Conservation (phyloP, 129 eudicot species). For the Flaveria sonorensis region DNA sequence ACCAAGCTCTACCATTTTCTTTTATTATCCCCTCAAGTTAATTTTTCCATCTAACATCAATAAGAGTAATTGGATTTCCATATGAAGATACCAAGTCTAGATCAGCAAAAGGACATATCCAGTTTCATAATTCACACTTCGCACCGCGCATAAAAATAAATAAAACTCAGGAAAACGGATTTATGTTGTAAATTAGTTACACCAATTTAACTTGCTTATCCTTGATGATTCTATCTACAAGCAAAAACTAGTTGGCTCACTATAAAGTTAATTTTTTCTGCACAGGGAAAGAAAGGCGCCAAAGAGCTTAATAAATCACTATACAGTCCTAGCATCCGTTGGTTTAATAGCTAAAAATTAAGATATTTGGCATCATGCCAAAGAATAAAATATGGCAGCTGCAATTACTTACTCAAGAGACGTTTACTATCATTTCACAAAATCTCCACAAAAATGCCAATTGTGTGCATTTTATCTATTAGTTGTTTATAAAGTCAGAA, state of each 20-base stretch:
- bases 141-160: background rate
- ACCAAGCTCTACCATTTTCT: background rate
- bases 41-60: slow-evolving; percentile 1
- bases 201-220: background rate
- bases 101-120: background rate
- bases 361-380: slow-evolving; percentile 1
- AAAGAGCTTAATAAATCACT: background rate
- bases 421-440: background rate
- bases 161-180: background rate
- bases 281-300: background rate
- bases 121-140: background rate
- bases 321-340: background rate
- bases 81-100: background rate
- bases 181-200: background rate
- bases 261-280: background rate
- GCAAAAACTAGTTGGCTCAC: slow-evolving; percentile 10
- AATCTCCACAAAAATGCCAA: background rate
- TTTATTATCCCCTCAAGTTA: background rate
- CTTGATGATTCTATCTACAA: background rate
- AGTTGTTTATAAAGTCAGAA: background rate
- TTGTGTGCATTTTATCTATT: background rate
- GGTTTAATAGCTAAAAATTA: background rate
- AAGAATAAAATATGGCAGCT: background rate
- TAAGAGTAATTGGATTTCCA: background rate
- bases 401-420: background rate